phyloP scores from a whole-genome alignment of 106 monocot species.

The Allium sativum region DNA sequence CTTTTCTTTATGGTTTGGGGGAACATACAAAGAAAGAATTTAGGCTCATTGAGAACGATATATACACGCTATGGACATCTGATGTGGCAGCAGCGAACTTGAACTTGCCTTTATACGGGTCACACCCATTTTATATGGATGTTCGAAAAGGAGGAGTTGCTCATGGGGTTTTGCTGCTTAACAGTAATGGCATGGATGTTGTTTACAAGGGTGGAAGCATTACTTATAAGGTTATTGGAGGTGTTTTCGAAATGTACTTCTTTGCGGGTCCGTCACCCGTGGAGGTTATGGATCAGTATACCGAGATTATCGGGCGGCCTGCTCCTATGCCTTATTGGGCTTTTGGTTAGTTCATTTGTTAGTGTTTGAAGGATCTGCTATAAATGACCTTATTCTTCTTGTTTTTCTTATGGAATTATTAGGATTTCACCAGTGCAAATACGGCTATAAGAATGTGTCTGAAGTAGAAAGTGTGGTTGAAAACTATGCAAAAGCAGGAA shows the following conservation, averaged over 20 bases:
- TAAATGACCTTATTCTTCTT: neutral
- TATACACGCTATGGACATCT: constrained; percentile 47
- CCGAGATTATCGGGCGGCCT: constrained; percentile 35
- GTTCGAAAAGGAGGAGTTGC: constrained; percentile 17
- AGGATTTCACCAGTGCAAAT: constrained; percentile 68
- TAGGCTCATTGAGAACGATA: constrained; percentile 18
- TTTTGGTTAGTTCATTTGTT: constrained; percentile 31
- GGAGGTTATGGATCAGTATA: constrained; percentile 39
- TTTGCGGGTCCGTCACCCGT: constrained; percentile 32
- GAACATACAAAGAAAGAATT: constrained; percentile 60
- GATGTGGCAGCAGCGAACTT: constrained; percentile 21
- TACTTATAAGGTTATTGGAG: constrained; percentile 47
- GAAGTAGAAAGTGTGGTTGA: constrained; percentile 47
- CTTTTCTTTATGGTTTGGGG: constrained; percentile 40
- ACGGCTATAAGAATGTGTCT: constrained; percentile 45
- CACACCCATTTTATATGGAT: constrained; percentile 65
- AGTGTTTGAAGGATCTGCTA: too few species aligned
- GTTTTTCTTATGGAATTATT: neutral
- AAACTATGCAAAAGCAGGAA: constrained; percentile 36
- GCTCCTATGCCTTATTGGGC: constrained; percentile 53
- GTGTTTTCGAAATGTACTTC: constrained; percentile 40
- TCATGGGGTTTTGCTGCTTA: constrained; percentile 39
- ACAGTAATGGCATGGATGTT: constrained; percentile 49
- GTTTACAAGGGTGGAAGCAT: constrained; percentile 19
- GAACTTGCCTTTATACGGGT: constrained; percentile 56